These are phyloP conservation scores for Penicillium brasilianum DNA, from an alignment of 2,329 filamentous ascomycete genomes.

Conservation along the genomic window DNA sequence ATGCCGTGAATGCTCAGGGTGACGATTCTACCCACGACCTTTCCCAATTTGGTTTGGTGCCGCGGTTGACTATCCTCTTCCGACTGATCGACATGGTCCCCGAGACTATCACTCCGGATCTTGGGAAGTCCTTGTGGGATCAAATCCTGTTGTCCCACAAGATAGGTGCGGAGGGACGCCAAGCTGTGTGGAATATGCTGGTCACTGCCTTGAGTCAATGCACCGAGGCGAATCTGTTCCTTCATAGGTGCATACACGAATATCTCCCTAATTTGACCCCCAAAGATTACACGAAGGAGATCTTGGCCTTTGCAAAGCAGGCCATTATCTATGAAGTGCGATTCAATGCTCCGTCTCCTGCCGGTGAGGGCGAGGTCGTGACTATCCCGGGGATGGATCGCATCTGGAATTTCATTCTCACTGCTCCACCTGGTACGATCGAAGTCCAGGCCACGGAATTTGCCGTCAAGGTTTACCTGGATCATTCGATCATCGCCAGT, in stretches of 20 bases:
- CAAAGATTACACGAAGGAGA: conserved; percentile 44
- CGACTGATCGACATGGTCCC: conserved; percentile 66
- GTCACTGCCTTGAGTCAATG: conserved; percentile 43
- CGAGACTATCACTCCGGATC: conserved; percentile 63
- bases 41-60: conserved; percentile 52
- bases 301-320: conserved; percentile 51
- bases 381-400: conserved; percentile 64
- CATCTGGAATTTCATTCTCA: conserved; percentile 82
- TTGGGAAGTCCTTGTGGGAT: conserved; percentile 72
- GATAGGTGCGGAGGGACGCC: conserved; percentile 64
- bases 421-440: conserved; percentile 67
- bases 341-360: conserved; percentile 59
- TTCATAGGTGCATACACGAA: conserved; percentile 51
- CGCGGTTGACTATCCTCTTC: conserved; percentile 64
- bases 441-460: conserved; percentile 71
- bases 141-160: conserved; percentile 70
- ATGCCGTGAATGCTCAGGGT: conserved; percentile 54
- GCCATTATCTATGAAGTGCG: conserved; percentile 56
- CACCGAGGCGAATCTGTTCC: conserved; percentile 43
- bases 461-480: conserved; percentile 76
- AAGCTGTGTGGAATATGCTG: conserved; percentile 72
- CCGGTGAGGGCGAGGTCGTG: conserved; percentile 47
- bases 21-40: conserved; percentile 47
- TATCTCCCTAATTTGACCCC: conserved; percentile 49
- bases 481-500: conserved; percentile 50